Evolutionary conservation across 306 rosid species (phyloP).

Genomic region (Lathyrus aphaca): DNA sequence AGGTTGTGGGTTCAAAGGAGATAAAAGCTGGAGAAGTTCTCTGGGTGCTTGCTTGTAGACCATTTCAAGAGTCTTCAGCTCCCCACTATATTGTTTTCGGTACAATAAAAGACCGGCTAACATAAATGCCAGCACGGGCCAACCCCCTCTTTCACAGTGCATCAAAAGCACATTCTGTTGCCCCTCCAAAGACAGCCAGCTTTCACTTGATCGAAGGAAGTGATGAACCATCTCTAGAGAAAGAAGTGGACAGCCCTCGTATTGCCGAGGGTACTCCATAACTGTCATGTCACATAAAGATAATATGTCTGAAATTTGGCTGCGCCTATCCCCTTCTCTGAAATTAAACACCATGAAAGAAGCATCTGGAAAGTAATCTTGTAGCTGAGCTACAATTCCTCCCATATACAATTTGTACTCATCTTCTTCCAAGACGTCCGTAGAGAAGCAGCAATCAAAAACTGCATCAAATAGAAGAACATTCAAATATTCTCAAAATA

Average conservation of each 20-base stretch:
- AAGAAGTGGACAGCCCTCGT: slow-evolving; percentile 86
- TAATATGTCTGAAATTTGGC: slow-evolving; percentile 78
- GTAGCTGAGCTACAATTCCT: slow-evolving; percentile 84
- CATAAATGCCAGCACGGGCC: slow-evolving; percentile 99
- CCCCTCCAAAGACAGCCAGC: slow-evolving; percentile 97
- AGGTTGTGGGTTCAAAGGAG: slow-evolving; percentile 88
- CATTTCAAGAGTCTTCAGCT: slow-evolving; percentile 95
- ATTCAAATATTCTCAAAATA: slow-evolving; percentile 25
- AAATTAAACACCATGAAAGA: slow-evolving; percentile 98
- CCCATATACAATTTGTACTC: slow-evolving; percentile 85
- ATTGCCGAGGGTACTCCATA: slow-evolving; percentile 97
- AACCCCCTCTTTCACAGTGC: slow-evolving; percentile 98
- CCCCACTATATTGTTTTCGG: slow-evolving; percentile 86
- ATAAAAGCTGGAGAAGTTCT: slow-evolving; percentile 82
- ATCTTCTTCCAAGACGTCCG: slow-evolving; percentile 84
- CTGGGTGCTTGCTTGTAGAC: slow-evolving; percentile 97
- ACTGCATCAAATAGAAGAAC: slow-evolving; percentile 57
- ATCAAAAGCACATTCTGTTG: slow-evolving; percentile 91
- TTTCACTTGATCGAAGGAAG: slow-evolving; percentile 94
- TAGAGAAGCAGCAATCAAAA: slow-evolving; percentile 98
- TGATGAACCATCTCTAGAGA: slow-evolving; percentile 94
- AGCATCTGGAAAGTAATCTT: slow-evolving; percentile 87
- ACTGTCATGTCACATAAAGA: slow-evolving; percentile 96
- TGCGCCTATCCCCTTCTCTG: slow-evolving; percentile 88
- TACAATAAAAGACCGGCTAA: slow-evolving; percentile 86